These are phyloP conservation scores for Clitocybe nebularis DNA, from an alignment of 1,284 basidiomycete genomes.

Conservation along the genomic window DNA sequence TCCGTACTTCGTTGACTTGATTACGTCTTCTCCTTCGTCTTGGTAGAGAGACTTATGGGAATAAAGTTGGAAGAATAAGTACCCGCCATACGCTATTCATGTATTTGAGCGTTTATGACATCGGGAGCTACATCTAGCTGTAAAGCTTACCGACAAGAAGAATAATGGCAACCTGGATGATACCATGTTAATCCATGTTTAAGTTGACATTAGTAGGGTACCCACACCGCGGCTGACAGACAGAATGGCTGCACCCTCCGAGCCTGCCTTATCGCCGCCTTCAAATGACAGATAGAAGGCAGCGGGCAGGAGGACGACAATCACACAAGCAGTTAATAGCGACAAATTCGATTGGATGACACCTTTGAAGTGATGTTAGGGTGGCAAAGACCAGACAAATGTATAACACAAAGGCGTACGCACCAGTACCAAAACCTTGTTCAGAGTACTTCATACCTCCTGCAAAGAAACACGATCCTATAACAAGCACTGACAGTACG, in stretches of 20 bases:
- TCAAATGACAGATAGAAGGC: constrained; percentile 49
- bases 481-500: constrained; percentile 60
- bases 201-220: constrained; percentile 11
- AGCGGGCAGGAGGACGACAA: constrained; percentile 77
- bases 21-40: constrained; percentile 38
- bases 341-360: constrained; percentile 80
- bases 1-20: constrained; percentile 38
- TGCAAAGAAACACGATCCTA: constrained; percentile 80
- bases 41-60: constrained; percentile 76
- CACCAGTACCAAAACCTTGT: constrained; percentile 70
- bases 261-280: constrained; percentile 17
- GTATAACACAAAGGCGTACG: constrained; percentile 4
- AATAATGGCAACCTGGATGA: constrained; percentile 67
- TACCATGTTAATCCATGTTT: constrained; percentile 10
- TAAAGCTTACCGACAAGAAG: constrained; percentile 64
- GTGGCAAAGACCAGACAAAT: constrained; percentile 3
- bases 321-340: constrained; percentile 73
- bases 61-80: constrained; percentile 84
- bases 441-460: constrained; percentile 67
- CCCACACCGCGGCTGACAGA: constrained; percentile 75
- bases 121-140: not conserved
- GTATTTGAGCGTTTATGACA: constrained; percentile 6
- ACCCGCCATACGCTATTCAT: constrained; percentile 67
- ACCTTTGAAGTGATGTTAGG: constrained; percentile 36
- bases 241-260: constrained; percentile 54